Conservation (phyloP, 73 alveolate species). For the Blepharisma japonicum region DNA sequence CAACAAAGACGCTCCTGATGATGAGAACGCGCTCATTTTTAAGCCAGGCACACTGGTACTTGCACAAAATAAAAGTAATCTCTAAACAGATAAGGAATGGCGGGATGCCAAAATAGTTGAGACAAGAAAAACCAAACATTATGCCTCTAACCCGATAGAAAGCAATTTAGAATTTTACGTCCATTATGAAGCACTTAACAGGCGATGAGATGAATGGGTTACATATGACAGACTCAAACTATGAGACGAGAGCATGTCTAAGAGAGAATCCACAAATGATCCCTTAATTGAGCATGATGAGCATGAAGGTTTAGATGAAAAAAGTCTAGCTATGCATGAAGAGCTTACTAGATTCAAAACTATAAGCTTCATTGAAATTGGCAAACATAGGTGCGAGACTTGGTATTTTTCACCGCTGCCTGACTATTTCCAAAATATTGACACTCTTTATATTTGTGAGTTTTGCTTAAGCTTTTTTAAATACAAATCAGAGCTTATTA, state of each 20-base stretch:
- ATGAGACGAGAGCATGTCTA: constrained; percentile 24
- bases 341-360: constrained; percentile 63
- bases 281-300: constrained; percentile 41
- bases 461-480: constrained; percentile 72
- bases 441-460: constrained; percentile 89
- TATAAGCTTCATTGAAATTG: constrained; percentile 50
- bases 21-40: background rate
- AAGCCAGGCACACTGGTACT: background rate
- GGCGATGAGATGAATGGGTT: constrained; percentile 46
- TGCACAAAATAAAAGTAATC: constrained; percentile 21
- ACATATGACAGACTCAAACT: background rate
- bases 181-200: constrained; percentile 45
- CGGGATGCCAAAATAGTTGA: constrained; percentile 24
- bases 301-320: constrained; percentile 56
- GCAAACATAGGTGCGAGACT: constrained; percentile 52
- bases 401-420: constrained; percentile 68
- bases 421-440: constrained; percentile 60
- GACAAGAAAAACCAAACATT: background rate
- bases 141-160: background rate
- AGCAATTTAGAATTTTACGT: constrained; percentile 50
- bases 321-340: constrained; percentile 49
- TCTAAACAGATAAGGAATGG: constrained; percentile 2
- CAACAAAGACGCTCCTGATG: background rate
- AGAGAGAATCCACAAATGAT: constrained; percentile 35
- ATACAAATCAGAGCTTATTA: constrained; percentile 49